Conservation (phyloP, 2,329 filamentous ascomycete species). For the Xylaria sp. region DNA sequence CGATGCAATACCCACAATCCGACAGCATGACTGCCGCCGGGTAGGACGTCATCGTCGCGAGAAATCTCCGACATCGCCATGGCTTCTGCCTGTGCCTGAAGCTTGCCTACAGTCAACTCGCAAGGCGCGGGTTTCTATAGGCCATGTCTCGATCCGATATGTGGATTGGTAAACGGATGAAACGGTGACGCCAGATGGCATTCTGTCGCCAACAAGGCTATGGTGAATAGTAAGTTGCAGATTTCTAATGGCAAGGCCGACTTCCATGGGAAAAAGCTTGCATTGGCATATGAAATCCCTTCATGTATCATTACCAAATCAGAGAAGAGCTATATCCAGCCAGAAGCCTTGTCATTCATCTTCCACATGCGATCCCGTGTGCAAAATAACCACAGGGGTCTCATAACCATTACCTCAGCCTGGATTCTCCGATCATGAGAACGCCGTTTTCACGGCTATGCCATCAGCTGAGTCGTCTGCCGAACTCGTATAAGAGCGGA, state of each 20-base stretch:
- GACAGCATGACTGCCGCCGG: neutral
- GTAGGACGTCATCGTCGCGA: neutral
- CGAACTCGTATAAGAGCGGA: too few relatives aligned
- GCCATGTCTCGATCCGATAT: conserved; percentile 9
- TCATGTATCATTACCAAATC: neutral
- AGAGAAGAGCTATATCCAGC: neutral
- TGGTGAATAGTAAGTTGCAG: neutral
- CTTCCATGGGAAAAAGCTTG: neutral
- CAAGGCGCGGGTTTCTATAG: neutral
- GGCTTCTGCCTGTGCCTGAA: neutral
- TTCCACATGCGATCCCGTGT: neutral
- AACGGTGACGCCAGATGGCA: neutral
- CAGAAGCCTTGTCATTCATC: neutral
- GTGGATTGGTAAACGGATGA: conserved; percentile 2
- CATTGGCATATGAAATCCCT: neutral
- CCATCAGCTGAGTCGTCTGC: too few relatives aligned
- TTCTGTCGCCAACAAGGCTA: neutral
- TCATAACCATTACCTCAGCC: neutral
- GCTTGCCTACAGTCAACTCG: neutral
- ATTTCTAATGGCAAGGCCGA: neutral
- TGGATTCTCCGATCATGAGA: neutral
- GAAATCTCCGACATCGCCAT: conserved; percentile 3
- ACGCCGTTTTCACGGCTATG: too few relatives aligned
- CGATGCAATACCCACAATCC: conserved; percentile 19
- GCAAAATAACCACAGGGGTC: neutral